Percentiles rank a stretch among this genome's conserved stretches.
Evolutionary conservation across 805 yeast species (phyloP).

Genomic region (Kuraishia ogatae): DNA sequence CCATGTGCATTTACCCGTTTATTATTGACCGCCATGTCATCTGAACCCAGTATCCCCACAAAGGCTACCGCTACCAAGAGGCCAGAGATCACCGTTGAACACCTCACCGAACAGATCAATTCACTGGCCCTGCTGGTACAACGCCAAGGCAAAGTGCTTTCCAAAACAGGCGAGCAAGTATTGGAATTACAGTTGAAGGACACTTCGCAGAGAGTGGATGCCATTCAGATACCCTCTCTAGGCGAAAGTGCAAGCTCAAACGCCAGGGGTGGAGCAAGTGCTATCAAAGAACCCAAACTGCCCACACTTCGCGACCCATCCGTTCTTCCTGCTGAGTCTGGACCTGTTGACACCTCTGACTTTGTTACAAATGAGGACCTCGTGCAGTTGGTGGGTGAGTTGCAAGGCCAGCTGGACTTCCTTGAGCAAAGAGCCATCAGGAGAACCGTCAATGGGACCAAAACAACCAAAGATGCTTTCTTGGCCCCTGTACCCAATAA

Average conservation of each 20-base stretch:
- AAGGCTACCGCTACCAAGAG: neutral
- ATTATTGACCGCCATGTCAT: neutral
- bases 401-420: constrained; percentile 78
- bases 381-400: constrained; percentile 78
- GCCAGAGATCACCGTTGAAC: constrained; percentile 11
- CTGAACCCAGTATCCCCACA: neutral
- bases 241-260: no score
- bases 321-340: neutral
- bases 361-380: constrained; percentile 77
- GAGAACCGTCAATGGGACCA: constrained; percentile 57
- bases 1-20: no score
- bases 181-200: constrained; percentile 59
- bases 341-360: constrained; percentile 36
- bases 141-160: constrained; percentile 58
- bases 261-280: constrained; percentile 5
- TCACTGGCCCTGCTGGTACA: constrained; percentile 44
- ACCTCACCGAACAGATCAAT: constrained; percentile 36
- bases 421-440: constrained; percentile 71
- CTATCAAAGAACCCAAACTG: neutral
- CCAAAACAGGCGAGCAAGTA: constrained; percentile 75
- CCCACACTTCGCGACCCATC: constrained; percentile 11
- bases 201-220: constrained; percentile 23
- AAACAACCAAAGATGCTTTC: constrained; percentile 28
- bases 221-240: constrained; percentile 14
- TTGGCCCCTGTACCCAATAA: constrained; percentile 68